Conservation (phyloP, 305 asterid genomes). For the Solanum hybrid region DNA sequence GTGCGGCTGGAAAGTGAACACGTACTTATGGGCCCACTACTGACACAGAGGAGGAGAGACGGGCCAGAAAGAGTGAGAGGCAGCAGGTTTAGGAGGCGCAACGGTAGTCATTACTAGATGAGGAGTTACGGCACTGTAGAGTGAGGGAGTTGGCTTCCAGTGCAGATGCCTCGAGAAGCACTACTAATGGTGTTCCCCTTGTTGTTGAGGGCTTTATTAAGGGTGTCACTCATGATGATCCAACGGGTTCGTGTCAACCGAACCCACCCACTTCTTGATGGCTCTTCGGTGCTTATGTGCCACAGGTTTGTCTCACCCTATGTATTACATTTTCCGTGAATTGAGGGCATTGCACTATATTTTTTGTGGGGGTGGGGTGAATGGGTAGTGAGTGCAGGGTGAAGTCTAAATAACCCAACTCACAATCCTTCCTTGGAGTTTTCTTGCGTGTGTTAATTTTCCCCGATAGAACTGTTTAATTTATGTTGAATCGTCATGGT, state of each 20-base stretch:
- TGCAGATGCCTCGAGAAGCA: not conserved
- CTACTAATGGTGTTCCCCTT: not conserved
- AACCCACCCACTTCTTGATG: not conserved
- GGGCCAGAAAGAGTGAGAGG: not conserved
- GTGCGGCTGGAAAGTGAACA: not conserved
- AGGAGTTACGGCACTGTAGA: too few relatives aligned
- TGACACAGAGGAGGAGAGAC: not conserved
- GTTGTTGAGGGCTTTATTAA: not conserved
- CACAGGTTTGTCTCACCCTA: too few relatives aligned
- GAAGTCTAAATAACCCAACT: too few relatives aligned
- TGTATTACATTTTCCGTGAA: too few relatives aligned
- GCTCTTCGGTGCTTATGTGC: not conserved
- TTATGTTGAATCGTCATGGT: too few relatives aligned
- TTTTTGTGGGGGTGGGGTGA: too few relatives aligned
- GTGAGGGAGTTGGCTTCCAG: not conserved
- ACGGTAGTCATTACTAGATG: not conserved
- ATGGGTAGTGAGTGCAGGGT: too few relatives aligned
- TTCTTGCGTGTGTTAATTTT: too few relatives aligned
- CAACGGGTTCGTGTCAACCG: not conserved
- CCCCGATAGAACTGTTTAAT: too few relatives aligned
- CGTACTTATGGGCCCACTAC: not conserved
- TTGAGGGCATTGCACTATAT: too few relatives aligned
- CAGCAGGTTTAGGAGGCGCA: not conserved
- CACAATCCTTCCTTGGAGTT: too few relatives aligned
- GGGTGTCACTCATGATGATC: not conserved